Conservation (phyloP, 2,329 filamentous ascomycete genomes). For the Coniochaeta hoffmannii region DNA sequence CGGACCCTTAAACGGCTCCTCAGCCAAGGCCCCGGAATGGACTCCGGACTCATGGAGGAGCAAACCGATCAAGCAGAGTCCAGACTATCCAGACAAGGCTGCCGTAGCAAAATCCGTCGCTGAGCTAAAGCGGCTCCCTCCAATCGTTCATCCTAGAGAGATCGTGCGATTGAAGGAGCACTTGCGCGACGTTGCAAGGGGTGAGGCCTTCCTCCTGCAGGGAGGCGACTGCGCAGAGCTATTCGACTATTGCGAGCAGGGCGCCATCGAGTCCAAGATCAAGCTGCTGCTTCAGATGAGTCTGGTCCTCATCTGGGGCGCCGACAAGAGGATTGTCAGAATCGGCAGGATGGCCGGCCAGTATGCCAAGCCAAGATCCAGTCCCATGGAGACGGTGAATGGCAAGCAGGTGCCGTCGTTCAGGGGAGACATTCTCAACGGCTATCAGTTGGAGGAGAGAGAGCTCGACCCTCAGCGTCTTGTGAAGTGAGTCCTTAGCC, state of each 20-base stretch:
- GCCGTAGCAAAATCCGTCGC: slow-evolving; percentile 52
- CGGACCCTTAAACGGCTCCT: background rate
- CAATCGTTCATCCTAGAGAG: slow-evolving; percentile 71
- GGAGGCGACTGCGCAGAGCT: slow-evolving; percentile 96
- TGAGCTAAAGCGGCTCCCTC: slow-evolving; percentile 64
- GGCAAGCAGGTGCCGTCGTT: slow-evolving; percentile 82
- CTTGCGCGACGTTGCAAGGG: slow-evolving; percentile 78
- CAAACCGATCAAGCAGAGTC: slow-evolving; percentile 72
- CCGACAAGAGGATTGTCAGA: slow-evolving; percentile 73
- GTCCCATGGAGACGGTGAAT: slow-evolving; percentile 73
- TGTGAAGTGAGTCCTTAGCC: slow-evolving; percentile 46
- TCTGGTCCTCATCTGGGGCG: slow-evolving; percentile 86
- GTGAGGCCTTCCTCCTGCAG: slow-evolving; percentile 89
- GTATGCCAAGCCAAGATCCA: slow-evolving; percentile 92
- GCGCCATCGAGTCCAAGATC: slow-evolving; percentile 89
- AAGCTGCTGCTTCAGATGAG: slow-evolving; percentile 97
- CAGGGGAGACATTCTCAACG: slow-evolving; percentile 92
- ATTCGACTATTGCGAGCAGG: slow-evolving; percentile 90
- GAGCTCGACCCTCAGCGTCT: slow-evolving; percentile 76
- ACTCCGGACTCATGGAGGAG: slow-evolving; percentile 63
- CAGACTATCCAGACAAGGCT: slow-evolving; percentile 57
- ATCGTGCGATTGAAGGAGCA: slow-evolving; percentile 73
- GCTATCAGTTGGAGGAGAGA: slow-evolving; percentile 68
- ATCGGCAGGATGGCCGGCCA: slow-evolving; percentile 96
- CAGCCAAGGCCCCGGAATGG: slow-evolving; percentile 31